Conservation (phyloP, 306 rosid genomes). For the Begonia loranthoides region DNA sequence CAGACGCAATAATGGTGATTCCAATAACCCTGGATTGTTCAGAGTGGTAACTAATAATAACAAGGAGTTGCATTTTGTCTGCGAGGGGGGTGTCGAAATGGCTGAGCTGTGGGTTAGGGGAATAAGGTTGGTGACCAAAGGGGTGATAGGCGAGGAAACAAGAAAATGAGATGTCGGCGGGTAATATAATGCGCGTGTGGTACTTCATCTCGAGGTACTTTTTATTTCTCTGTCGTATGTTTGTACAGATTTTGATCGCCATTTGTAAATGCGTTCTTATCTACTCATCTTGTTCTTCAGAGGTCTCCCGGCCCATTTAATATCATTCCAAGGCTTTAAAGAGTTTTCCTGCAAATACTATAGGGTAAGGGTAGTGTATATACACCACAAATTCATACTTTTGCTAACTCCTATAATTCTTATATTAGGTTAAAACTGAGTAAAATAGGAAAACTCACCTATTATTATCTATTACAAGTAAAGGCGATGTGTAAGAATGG, state of each 20-base stretch:
- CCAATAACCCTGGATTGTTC: constrained; percentile 54
- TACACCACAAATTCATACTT: too few relatives aligned
- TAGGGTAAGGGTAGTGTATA: too few relatives aligned
- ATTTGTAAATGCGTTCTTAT: constrained; percentile 17
- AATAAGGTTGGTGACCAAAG: constrained; percentile 53
- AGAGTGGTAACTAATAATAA: constrained; percentile 59
- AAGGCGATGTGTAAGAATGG: too few relatives aligned
- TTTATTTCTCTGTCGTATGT: constrained; percentile 6
- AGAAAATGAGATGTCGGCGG: constrained; percentile 10
- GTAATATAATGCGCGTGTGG: constrained; percentile 24
- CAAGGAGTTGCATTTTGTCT: constrained; percentile 76
- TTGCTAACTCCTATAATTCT: too few relatives aligned
- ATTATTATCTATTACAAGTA: too few relatives aligned
- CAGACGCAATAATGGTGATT: constrained; percentile 43
- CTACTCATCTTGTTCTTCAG: neutral
- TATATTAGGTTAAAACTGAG: too few relatives aligned
- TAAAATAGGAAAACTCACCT: too few relatives aligned
- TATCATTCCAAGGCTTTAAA: too few relatives aligned
- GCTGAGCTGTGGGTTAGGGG: constrained; percentile 94
- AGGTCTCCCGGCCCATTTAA: too few relatives aligned
- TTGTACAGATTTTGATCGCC: constrained; percentile 25
- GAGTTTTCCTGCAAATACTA: too few relatives aligned
- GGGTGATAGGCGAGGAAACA: constrained; percentile 22
- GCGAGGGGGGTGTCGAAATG: constrained; percentile 55
- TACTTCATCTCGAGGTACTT: constrained; percentile 69